phyloP scores from a whole-genome alignment of 306 rosid genomes.

The Glycyrrhiza uralensis region DNA sequence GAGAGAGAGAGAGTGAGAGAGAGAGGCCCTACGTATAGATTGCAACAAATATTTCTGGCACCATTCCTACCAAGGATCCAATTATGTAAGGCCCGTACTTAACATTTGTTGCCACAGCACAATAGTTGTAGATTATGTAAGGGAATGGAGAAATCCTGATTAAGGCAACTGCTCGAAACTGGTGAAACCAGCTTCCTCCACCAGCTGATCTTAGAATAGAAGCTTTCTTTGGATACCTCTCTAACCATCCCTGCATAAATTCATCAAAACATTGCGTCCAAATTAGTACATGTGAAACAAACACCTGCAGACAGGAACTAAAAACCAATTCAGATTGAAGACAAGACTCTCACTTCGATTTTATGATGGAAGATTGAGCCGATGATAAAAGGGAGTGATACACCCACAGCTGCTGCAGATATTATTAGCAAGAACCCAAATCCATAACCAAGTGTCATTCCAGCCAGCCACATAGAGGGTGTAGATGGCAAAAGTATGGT shows the following conservation, averaged over 20 bases:
- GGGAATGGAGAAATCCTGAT: conserved; percentile 98
- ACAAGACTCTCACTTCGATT: conserved; percentile 57
- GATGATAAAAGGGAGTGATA: conserved; percentile 85
- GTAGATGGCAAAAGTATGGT: conserved; percentile 76
- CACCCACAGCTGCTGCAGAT: conserved; percentile 69
- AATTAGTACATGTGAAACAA: not conserved
- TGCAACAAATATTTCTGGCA: conserved; percentile 92
- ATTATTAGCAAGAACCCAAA: conserved; percentile 81
- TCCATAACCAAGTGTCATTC: conserved; percentile 97
- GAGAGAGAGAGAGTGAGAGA: not conserved
- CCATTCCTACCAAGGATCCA: conserved; percentile 91
- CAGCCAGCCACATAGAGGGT: conserved; percentile 98
- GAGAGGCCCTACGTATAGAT: conserved; percentile 79
- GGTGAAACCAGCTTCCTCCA: conserved; percentile 94
- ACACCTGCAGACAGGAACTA: not conserved
- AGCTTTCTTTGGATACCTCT: conserved; percentile 87
- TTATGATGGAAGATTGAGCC: conserved; percentile 74
- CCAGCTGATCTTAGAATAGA: conserved; percentile 83
- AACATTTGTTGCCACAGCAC: conserved; percentile 95
- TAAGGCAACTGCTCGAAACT: conserved; percentile 82
- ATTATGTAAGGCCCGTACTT: conserved; percentile 81
- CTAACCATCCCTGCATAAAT: conserved; percentile 83
- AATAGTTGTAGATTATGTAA: conserved; percentile 79
- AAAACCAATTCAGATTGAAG: not conserved
- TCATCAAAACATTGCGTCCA: not conserved